Conservation (phyloP, 1,284 basidiomycete species). For the Athelia sp. region DNA sequence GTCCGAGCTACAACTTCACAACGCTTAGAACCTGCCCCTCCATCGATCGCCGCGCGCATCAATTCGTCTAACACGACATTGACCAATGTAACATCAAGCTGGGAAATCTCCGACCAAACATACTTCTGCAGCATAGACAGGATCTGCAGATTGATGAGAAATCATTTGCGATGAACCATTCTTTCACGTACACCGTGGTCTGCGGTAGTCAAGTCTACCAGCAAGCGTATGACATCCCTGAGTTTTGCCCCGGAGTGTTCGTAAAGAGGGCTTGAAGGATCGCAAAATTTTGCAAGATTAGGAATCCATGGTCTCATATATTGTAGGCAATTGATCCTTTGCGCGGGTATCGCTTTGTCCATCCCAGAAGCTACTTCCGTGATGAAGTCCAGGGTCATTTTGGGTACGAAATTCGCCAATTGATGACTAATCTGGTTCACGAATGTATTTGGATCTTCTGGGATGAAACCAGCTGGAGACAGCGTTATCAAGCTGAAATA, state of each 20-base stretch:
- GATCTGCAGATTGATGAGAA: constrained; percentile 39
- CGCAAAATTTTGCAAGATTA: constrained; percentile 70
- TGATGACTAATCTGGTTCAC: constrained; percentile 65
- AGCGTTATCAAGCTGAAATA: constrained; percentile 7
- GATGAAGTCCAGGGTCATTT: constrained; percentile 83
- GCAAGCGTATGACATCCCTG: constrained; percentile 70
- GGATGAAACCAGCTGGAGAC: constrained; percentile 61
- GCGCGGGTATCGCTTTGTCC: constrained; percentile 43
- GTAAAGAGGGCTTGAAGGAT: constrained; percentile 59
- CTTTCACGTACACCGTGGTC: constrained; percentile 55
- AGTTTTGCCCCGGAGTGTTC: constrained; percentile 70
- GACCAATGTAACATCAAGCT: constrained; percentile 58
- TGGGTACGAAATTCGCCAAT: constrained; percentile 68
- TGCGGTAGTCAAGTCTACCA: constrained; percentile 71
- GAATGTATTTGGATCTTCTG: constrained; percentile 66
- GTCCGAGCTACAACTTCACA: constrained; percentile 76
- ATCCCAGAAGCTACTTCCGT: constrained; percentile 72
- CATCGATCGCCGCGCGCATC: constrained; percentile 74
- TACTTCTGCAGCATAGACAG: constrained; percentile 63
- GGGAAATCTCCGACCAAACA: constrained; percentile 74
- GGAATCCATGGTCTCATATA: constrained; percentile 86
- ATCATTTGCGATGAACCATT: constrained; percentile 3
- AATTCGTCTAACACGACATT: constrained; percentile 77
- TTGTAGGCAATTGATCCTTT: constrained; percentile 68
- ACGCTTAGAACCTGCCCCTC: constrained; percentile 68